Base-by-base conservation (phyloP, 192 early-diverging fungal genomes). In the Rhizophagus prolifer region DNA sequence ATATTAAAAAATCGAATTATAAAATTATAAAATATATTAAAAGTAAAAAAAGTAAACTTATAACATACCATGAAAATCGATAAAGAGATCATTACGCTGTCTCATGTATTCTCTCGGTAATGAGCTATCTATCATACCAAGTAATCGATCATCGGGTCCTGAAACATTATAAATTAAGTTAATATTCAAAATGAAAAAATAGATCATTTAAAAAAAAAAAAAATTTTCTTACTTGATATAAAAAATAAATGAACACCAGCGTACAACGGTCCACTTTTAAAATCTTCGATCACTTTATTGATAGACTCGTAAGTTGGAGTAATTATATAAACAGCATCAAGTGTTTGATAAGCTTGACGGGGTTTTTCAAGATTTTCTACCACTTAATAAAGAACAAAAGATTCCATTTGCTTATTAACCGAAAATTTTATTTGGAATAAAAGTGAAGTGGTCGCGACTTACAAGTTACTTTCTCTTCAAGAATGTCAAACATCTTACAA, bases 41-140 rank as follows among this genome's bases (percentile, higher is more conserved):
- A 30, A n/a, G 21, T 26, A 10, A 28, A 16, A 3, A 13, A n/a
- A 28, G 6, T 1, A 44, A 44, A 58, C 7, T 31, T 46, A 41
- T 54, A 79, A 13, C 81, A 41, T 86, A 94, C 94, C 91, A 67
- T 92, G 82, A 78, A 95, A 95, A 75, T 95, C 94, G 54, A 95
- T 87, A 77, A 89, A 91, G 74, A 95, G 83, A 74, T 95, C 94
- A 79, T 89, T 92, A 38, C 92, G 78, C 4, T 83, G 85, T 72
- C 86, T 91, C 34, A 94, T 89, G 61, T 84, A 86, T 47, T 87
- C 83, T 46, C 81, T 80, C 4, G 90, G 88, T 21, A 85, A 77
- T 0, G 90, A 85, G 21, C 79, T 78, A 21, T 84, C 90, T 73
- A 94, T 79, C 16, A 84, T 83, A 26, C 89, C 77, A 75, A 92